Evolutionary conservation across 768 basidiomycete genomes (phyloP).

Genomic region (Boletus pseudopeckii): DNA sequence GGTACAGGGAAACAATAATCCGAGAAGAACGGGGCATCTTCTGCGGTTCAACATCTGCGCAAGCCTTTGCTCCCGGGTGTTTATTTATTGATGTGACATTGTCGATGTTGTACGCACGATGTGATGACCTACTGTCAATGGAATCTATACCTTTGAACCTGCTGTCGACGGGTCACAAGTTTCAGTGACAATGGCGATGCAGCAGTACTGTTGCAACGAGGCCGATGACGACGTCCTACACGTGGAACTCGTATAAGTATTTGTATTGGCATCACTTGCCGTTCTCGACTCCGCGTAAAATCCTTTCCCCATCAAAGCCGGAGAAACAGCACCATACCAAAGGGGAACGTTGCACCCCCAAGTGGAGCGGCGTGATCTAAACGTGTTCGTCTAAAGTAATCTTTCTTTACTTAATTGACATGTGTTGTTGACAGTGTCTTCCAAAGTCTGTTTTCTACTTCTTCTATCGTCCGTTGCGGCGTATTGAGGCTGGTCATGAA

Average conservation of each 20-base stretch:
- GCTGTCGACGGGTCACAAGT: no score
- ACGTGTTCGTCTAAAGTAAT: neutral
- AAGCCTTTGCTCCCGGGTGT: neutral
- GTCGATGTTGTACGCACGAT: neutral
- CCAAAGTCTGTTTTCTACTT: conserved; percentile 64
- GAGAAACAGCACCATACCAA: neutral
- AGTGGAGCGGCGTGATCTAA: neutral
- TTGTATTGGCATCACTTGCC: neutral
- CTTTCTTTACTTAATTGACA: neutral
- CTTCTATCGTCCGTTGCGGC: conserved; percentile 45
- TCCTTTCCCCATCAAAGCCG: neutral
- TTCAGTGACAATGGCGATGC: neutral
- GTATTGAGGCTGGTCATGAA: conserved; percentile 90
- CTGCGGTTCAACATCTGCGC: neutral
- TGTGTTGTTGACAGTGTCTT: conserved; percentile 20
- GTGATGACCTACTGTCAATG: neutral
- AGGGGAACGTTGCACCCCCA: no score
- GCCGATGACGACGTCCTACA: neutral
- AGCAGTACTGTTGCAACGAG: neutral
- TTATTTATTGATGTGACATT: neutral
- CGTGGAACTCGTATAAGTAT: neutral
- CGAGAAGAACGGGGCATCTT: no score
- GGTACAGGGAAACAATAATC: neutral
- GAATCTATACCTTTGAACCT: neutral
- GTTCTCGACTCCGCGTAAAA: neutral